Conservation (phyloP, 495 filamentous ascomycete genomes). For the Physcia stellaris region DNA sequence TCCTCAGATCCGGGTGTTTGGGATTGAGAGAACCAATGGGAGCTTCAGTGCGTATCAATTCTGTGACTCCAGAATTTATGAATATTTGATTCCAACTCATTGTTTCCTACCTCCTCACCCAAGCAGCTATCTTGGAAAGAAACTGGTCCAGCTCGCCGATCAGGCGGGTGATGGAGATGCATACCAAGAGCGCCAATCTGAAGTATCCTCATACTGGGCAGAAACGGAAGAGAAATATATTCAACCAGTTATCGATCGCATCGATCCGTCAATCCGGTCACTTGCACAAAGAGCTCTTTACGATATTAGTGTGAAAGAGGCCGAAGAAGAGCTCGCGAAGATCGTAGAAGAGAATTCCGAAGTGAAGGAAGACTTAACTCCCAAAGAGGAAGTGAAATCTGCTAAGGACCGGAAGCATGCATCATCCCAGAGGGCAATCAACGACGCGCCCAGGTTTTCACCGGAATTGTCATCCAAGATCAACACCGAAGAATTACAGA, state of each 20-base stretch:
- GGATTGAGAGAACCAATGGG: constrained; percentile 67
- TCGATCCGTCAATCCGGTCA: constrained; percentile 30
- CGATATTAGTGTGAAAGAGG: constrained; percentile 22
- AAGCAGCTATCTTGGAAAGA: constrained; percentile 66
- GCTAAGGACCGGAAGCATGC: not conserved
- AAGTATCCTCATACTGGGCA: constrained; percentile 69
- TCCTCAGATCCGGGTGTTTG: constrained; percentile 88
- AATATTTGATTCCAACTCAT: constrained; percentile 88
- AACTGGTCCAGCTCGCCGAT: constrained; percentile 57
- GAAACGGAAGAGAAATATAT: constrained; percentile 62
- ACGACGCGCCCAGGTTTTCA: not conserved
- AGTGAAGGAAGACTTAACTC: no score
- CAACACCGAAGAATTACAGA: not conserved
- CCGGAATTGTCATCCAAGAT: not conserved
- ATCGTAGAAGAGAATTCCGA: constrained; percentile 1
- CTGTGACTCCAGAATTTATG: constrained; percentile 89
- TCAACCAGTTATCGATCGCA: constrained; percentile 50
- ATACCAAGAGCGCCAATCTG: constrained; percentile 54
- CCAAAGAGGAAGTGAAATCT: not conserved
- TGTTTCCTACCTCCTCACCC: constrained; percentile 87
- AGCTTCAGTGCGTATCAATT: constrained; percentile 84
- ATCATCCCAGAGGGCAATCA: not conserved
- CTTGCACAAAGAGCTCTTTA: constrained; percentile 28
- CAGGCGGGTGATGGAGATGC: constrained; percentile 54
- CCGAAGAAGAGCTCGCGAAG: not conserved